Evolutionary conservation across 441 rosid genomes (phyloP).

Genomic region (Kokia cookei): DNA sequence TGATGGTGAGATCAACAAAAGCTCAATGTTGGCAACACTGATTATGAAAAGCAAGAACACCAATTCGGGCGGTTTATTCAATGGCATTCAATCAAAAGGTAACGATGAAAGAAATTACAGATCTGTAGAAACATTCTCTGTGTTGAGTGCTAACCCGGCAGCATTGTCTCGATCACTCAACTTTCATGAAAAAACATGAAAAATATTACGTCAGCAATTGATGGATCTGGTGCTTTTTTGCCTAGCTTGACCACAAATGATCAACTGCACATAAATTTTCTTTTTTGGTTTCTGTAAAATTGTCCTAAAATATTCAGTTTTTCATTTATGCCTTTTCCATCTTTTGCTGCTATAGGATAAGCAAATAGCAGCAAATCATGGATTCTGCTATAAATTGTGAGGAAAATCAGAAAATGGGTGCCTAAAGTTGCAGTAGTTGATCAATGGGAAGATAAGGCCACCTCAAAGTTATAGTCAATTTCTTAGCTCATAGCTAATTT

Average conservation of each 20-base stretch:
- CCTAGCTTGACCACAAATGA: too few relatives aligned
- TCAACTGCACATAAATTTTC: too few relatives aligned
- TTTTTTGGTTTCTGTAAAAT: too few relatives aligned
- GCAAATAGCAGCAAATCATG: not conserved
- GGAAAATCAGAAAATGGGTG: not conserved
- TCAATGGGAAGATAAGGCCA: not conserved
- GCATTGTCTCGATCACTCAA: conserved; percentile 48
- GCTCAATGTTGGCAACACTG: conserved; percentile 25
- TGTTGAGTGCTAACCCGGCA: conserved; percentile 54
- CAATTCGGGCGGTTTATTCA: conserved; percentile 16
- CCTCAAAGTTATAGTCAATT: too few relatives aligned
- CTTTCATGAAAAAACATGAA: conserved; percentile 38
- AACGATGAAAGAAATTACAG: conserved; percentile 16
- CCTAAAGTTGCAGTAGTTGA: not conserved
- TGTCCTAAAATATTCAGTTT: too few relatives aligned
- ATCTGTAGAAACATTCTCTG: conserved; percentile 15
- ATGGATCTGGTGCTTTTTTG: not conserved
- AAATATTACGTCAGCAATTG: not conserved
- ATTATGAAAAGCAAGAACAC: conserved; percentile 26
- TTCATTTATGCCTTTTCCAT: not conserved
- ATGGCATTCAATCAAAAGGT: conserved; percentile 19
- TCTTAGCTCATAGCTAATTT: too few relatives aligned
- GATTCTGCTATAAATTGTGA: not conserved
- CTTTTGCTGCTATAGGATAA: not conserved
- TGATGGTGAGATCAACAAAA: conserved; percentile 22